Percentiles rank a stretch among this genome's conserved stretches.
Conservation (phyloP, 257 asterid genomes). For the Jasminum sambac region DNA sequence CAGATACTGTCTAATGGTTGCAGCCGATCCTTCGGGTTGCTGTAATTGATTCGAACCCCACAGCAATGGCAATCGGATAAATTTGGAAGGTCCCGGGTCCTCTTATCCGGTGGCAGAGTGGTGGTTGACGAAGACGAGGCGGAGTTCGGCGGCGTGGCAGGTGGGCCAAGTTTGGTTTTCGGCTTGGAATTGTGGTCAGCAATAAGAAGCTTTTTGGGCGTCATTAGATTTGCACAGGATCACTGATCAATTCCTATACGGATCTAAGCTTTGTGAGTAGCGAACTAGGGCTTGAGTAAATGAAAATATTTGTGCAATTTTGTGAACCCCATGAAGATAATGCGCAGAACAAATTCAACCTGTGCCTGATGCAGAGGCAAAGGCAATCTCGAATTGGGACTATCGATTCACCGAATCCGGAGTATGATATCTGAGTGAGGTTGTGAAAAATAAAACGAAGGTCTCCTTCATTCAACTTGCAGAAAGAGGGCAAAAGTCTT, state of each 20-base stretch:
- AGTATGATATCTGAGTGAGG: background rate
- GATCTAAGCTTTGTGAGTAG: background rate
- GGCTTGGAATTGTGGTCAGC: conserved; percentile 31
- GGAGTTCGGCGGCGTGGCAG: conserved; percentile 25
- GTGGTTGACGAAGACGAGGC: conserved; percentile 44
- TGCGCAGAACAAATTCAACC: background rate
- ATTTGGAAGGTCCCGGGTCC: conserved; percentile 75
- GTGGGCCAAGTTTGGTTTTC: conserved; percentile 13
- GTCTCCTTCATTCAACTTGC: too few species aligned
- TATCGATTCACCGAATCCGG: background rate
- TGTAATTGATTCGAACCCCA: conserved; percentile 47
- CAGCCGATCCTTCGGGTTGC: conserved; percentile 73
- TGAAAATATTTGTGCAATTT: background rate
- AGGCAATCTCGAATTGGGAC: background rate
- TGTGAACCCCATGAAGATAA: background rate
- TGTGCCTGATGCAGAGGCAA: too few species aligned
- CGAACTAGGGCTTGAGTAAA: conserved; percentile 10
- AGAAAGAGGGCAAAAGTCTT: too few species aligned
- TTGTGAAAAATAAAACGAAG: background rate
- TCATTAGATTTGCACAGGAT: conserved; percentile 23
- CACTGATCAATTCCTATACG: background rate
- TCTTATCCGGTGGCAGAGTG: conserved; percentile 38
- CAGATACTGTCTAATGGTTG: conserved; percentile 73
- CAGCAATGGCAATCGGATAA: conserved; percentile 84
- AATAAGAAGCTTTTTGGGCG: conserved; percentile 38